Evolutionary conservation across 441 rosid species (phyloP), one percentile per base, ranked within the genome.

Genomic region (Erodium moschatum): DNA sequence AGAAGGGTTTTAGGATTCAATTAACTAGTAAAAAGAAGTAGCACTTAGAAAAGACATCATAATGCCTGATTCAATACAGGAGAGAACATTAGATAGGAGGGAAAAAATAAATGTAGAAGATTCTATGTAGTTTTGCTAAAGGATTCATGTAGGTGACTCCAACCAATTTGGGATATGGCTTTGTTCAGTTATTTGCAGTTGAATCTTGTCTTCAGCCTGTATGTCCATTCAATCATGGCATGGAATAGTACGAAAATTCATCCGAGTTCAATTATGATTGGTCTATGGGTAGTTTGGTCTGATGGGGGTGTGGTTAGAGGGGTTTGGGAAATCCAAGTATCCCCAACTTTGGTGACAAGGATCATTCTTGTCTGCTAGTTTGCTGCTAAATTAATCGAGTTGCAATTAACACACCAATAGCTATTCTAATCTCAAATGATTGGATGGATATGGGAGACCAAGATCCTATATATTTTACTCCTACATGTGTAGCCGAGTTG

Each of bases 181-280:
- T 35, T 35, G 42, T 35, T 35, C 52, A 46, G 52, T 12, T 46
- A 46, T 12, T 46, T 46, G 12, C 2, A 16, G 3, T 46, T 46
- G 52, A 13, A 46, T 46, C 52, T 46, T 29, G 31, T 29, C 31
- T 29, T 29, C 31, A 29, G 31, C 31, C 31, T 24, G 48, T 42
- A 42, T 42, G 48, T 42, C 10, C 48, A 8, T 8, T 42, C 48
- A 29, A 29, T 42, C 48, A 42, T 42, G 48, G 48, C 48, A 42
- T 42, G 46, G 46, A 8, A 40, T 89, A 71, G 97, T 94, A 18
- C 90, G 88, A 86, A 97, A 88, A 76, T 91, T 42, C 48, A 42
- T 8, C 11, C 10, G 48, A 2, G 48, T 42, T 42, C 13, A 42
- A 12, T 42, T 9, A 42, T 42, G 48, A 6, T 42, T 7, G 11